A percentile compares a stretch with the other conserved stretches of the same genome.
phyloP scores from a whole-genome alignment of 2,329 filamentous ascomycete species.

The Tolypocladium ovalisporum region DNA sequence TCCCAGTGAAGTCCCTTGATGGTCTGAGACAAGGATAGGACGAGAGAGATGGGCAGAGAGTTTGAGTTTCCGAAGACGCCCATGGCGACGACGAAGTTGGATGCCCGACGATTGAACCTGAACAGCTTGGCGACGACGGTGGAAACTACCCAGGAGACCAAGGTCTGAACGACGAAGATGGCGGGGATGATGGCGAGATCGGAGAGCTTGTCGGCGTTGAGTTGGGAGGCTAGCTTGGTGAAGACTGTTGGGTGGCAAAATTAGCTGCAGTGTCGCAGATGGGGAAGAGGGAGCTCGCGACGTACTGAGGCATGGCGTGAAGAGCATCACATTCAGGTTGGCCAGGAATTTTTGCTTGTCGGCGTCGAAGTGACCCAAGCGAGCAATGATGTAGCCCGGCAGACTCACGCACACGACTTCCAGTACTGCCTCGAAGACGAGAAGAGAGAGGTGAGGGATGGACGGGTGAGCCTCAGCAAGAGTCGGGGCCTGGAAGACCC shows the following conservation, averaged over 20 bases:
- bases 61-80: conserved; percentile 97
- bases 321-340: conserved; percentile 91
- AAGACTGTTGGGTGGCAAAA: conserved; percentile 52
- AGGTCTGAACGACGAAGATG: conserved; percentile 82
- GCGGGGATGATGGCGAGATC: conserved; percentile 91
- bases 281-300: conserved; percentile 3
- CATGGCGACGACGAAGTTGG: conserved; percentile 96
- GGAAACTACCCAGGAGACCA: conserved; percentile 75
- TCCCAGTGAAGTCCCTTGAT: conserved; percentile 90
- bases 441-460: conserved; percentile 58
- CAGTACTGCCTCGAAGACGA: conserved; percentile 90
- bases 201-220: conserved; percentile 79
- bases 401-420: conserved; percentile 92
- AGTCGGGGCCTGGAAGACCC: conserved; percentile 27
- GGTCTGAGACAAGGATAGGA: conserved; percentile 87
- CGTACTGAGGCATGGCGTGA: conserved; percentile 92
- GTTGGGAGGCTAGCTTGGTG: conserved; percentile 88
- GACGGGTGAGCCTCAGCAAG: conserved; percentile 51
- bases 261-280: neutral
- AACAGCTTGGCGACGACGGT: conserved; percentile 61
- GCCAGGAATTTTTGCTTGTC: conserved; percentile 95
- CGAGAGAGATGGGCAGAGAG: conserved; percentile 90
- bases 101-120: conserved; percentile 71
- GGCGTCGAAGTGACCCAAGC: conserved; percentile 85
- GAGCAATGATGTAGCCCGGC: conserved; percentile 86